Evolutionary conservation across 257 asterid species (phyloP), one percentile per base, ranked within the genome.

Genomic region (Solanum dulcamara): DNA sequence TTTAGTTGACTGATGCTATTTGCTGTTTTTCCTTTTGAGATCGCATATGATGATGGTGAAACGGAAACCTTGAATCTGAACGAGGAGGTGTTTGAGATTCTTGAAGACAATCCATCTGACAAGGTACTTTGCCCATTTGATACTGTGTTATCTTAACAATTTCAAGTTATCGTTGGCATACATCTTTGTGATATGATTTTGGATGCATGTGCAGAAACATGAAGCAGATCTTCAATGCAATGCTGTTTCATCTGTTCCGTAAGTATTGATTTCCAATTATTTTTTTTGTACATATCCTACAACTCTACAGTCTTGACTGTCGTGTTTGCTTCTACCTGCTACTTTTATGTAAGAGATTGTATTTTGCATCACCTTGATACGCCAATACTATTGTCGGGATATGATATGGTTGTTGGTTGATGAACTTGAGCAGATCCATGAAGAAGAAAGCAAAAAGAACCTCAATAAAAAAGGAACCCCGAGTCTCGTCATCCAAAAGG

Each of bases 41-140:
- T 92, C 60, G 53, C 80, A 72, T 92, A 89, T 83, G 80, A 70
- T 80, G 88, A 91, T 72, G 96, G 92, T 24, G 85, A 72, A 22
- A 79, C 33, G 71, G 94, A 92, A 88, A 74, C 30, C 83, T 60
- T 91, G 91, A 85, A 88, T 85, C 89, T 92, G 67, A 74, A 51
- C 57, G 88, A 74, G 86, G 90, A 89, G 83, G 90, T 88, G 17
- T 86, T 83, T 86, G 85, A 86, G 40, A 50, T 88, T 72, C 50
- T 85, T 42, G 93, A 87, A 59, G 86, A 88, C 50, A 26, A 48
- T 57, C 81, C 81, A 32, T 17, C 42, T 24, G 59, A 83, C 22
- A 28, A 82, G 81, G 85, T 88, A 13, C 26, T 35, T n/a, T 86
- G 70, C 87, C 66, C 38, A n/a, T 50, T 30, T 40, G 80, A 50